Conservation (phyloP, 2,329 filamentous ascomycete genomes). For the Trichoderma hamatum region DNA sequence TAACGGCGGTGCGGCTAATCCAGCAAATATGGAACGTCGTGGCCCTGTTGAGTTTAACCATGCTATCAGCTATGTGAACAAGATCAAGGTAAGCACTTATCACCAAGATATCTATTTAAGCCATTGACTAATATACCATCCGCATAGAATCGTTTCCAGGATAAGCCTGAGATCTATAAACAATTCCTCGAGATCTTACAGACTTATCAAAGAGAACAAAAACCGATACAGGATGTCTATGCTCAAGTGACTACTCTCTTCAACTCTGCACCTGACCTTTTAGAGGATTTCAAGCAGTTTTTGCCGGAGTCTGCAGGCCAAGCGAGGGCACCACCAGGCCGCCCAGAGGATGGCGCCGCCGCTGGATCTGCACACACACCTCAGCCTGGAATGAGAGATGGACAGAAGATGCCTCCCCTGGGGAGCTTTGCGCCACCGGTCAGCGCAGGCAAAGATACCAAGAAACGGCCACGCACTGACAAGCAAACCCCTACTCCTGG, state of each 20-base stretch:
- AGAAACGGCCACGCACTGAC: constrained; percentile 75
- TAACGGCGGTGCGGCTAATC: constrained; percentile 62
- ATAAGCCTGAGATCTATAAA: constrained; percentile 98
- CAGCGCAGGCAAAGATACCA: constrained; percentile 85
- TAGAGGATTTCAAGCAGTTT: constrained; percentile 99
- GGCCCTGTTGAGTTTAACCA: constrained; percentile 99
- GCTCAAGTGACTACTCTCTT: constrained; percentile 94
- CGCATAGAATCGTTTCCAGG: constrained; percentile 86
- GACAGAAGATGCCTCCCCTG: constrained; percentile 85
- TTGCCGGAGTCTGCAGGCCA: constrained; percentile 77
- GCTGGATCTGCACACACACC: constrained; percentile 57
- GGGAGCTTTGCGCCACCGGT: constrained; percentile 87
- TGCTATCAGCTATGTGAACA: constrained; percentile 98
- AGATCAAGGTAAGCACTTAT: constrained; percentile 79
- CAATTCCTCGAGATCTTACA: constrained; percentile 98
- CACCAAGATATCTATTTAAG: background rate
- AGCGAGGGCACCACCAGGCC: constrained; percentile 55
- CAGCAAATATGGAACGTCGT: constrained; percentile 75
- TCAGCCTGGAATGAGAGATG: constrained; percentile 57
- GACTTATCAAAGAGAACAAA: constrained; percentile 96
- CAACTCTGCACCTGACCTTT: constrained; percentile 86
- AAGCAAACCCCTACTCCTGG: constrained; percentile 55
- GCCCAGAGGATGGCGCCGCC: constrained; percentile 58
- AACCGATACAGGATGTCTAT: constrained; percentile 98
- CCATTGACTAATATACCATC: constrained; percentile 27